phyloP scores from a whole-genome alignment of 305 asterid species.

The Fraxinus latifolia region DNA sequence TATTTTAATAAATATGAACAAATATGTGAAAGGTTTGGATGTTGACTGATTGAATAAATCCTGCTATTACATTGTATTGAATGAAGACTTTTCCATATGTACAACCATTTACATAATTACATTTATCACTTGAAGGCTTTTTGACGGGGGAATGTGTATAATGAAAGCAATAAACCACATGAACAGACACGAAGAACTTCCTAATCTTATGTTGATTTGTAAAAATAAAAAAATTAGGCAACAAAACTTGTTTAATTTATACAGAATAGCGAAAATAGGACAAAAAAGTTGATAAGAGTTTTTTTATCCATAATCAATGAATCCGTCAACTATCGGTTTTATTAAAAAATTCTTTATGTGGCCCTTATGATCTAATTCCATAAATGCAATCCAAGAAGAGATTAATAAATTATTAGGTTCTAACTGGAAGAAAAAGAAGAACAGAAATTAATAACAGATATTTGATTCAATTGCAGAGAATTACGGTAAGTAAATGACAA shows the following conservation, averaged over 20 bases:
- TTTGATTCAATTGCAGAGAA: not conserved
- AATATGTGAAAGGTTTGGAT: not conserved
- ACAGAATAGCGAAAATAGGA: not conserved
- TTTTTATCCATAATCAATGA: not conserved
- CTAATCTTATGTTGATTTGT: not conserved
- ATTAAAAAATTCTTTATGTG: not conserved
- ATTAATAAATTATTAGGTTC: not conserved
- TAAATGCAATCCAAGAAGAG: not conserved
- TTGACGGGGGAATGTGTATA: not conserved
- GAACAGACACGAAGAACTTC: not conserved
- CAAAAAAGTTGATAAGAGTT: not conserved
- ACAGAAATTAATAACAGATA: not conserved
- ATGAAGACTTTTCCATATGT: not conserved
- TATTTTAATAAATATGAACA: not conserved
- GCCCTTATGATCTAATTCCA: not conserved
- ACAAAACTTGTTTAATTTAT: not conserved
- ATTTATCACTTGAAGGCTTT: not conserved
- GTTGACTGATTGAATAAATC: not conserved
- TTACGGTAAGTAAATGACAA: not conserved
- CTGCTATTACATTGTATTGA: not conserved
- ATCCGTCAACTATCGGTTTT: not conserved
- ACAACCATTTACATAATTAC: not conserved
- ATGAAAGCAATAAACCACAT: not conserved
- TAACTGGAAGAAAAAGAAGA: not conserved
- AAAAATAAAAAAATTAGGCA: not conserved